Conservation (phyloP, 2,329 filamentous ascomycete species). For the Penicillium brevicompactum region DNA sequence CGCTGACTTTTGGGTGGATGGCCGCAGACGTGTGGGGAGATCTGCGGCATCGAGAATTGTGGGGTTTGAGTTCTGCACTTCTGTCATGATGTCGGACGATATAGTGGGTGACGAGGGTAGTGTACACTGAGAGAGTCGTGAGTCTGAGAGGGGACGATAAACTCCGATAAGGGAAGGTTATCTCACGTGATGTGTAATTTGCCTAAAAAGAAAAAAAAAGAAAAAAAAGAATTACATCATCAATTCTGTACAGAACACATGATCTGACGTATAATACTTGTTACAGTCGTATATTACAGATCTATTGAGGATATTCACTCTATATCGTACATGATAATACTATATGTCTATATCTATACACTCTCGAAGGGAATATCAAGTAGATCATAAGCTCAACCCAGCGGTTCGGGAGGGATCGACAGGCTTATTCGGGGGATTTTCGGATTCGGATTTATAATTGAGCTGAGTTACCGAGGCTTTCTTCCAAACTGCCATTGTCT, state of each 20-base stretch:
- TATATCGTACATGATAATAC: background rate
- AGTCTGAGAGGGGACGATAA: no score
- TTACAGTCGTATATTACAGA: no score
- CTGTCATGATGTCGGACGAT: constrained; percentile 27
- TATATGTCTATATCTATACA: background rate
- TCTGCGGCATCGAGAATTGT: constrained; percentile 87
- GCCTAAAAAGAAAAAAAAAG: no score
- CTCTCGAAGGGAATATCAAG: background rate
- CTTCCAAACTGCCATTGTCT: background rate
- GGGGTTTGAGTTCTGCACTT: constrained; percentile 69
- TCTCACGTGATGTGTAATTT: no score
- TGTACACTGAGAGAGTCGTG: no score
- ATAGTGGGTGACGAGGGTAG: background rate
- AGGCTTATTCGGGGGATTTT: background rate
- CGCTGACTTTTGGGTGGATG: constrained; percentile 43
- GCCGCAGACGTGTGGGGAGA: constrained; percentile 72
- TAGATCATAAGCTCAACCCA: background rate
- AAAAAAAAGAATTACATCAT: no score
- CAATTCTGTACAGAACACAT: no score
- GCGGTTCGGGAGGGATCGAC: background rate
- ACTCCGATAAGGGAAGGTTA: no score
- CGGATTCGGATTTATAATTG: background rate
- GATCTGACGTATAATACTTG: background rate
- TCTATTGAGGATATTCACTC: no score
- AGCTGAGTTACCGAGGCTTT: background rate